Percentiles rank a stretch among this genome's conserved stretches.
phyloP scores from a whole-genome alignment of 2,329 filamentous ascomycete species.

The Neonectria sp. region DNA sequence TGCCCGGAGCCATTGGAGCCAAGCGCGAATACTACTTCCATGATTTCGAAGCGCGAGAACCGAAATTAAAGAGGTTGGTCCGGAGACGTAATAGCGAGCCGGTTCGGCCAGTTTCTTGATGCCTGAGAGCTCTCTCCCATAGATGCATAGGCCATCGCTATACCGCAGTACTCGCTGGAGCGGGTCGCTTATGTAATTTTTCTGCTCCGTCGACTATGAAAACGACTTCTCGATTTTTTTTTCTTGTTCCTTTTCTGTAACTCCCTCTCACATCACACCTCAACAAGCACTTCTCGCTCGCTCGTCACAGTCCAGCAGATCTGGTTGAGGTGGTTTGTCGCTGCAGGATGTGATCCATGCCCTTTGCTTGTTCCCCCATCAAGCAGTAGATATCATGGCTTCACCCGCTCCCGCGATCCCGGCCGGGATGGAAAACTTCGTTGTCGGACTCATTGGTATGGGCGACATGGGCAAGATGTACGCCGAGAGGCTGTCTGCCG shows the following conservation, averaged over 20 bases:
- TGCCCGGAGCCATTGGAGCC: constrained; percentile 86
- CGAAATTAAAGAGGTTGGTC: constrained; percentile 20
- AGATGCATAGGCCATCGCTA: constrained; percentile 45
- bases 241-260: constrained; percentile 30
- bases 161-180: constrained; percentile 33
- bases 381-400: constrained; percentile 51
- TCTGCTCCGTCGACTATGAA: constrained; percentile 41
- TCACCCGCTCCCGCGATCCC: constrained; percentile 50
- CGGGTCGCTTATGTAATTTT: constrained; percentile 40
- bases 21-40: constrained; percentile 75
- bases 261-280: constrained; percentile 31
- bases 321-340: constrained; percentile 32
- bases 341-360: constrained; percentile 48
- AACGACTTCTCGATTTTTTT: constrained; percentile 43
- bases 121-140: constrained; percentile 32
- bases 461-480: constrained; percentile 99
- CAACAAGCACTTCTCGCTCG: constrained; percentile 28
- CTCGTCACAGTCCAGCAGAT: constrained; percentile 31
- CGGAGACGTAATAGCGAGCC: constrained; percentile 7
- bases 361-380: constrained; percentile 43
- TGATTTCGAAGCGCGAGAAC: constrained; percentile 29
- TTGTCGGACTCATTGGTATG: constrained; percentile 97
- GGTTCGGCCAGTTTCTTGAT: constrained; percentile 10
- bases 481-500: constrained; percentile 86
- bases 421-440: constrained; percentile 75